Evolutionary conservation across 768 basidiomycete genomes (phyloP), one percentile per base, ranked within the genome.

Genomic region (Termitomyces eurrhizus): DNA sequence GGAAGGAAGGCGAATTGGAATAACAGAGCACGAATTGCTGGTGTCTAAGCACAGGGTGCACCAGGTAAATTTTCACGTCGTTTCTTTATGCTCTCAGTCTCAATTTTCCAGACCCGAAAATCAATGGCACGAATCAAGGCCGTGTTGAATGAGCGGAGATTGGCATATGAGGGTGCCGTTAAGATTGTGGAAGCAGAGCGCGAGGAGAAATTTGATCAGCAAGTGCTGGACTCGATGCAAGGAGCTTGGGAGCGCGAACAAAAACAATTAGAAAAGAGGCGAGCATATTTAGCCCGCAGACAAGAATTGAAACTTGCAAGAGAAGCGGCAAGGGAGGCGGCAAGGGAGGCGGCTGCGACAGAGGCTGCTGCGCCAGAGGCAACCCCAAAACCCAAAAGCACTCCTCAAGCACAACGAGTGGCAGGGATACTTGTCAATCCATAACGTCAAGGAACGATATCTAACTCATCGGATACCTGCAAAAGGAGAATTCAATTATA

Each of bases 61-160:
- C 16, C 76, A 80, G 67, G 84, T 86, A 64, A 52, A 80, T 70
- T 37, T 54, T 41, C 29, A 9, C 21, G 7, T 24, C 14, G 37
- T 39, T 8, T 57, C 36, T 37, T 32, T 26, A 48, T 32, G 48
- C 26, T 56, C 24, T 37, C 35, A 53, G 7, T 11, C 50, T 61
- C 29, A 56, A 51, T 5, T 4, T 56, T 57, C 11, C 64, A 97
- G 94, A 89, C 87, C 73, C 89, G 91, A 24, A 96, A 95, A 78
- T 89, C 92, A 21, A 96, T 97, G 94, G 93, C 92, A n/a, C 87
- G 93, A 21, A 93, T 98, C 73, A 98, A 98, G 73, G 86, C 83
- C 60, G 87, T 98, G 24, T 78, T 98, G 52, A 93, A 93, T 69
- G 95, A 98, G 70, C 88, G 97, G 39, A 82, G 95, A 49, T 71